These are phyloP conservation scores for Rosa persica DNA, from an alignment of 306 rosid species.

Conservation along the genomic window DNA sequence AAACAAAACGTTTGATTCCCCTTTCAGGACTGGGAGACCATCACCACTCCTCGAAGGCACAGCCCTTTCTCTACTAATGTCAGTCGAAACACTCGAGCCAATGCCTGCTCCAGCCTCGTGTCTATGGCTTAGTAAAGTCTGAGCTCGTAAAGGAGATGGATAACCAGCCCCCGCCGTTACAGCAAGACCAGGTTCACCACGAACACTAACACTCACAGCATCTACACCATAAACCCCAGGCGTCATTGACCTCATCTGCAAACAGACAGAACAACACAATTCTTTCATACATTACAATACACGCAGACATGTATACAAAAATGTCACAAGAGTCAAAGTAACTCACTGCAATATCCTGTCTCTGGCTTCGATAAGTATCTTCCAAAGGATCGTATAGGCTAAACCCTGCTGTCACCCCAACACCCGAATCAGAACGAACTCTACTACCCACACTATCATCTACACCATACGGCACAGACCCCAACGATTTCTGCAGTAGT, in stretches of 20 bases:
- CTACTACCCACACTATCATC: not conserved
- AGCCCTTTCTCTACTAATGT: slow-evolving; percentile 38
- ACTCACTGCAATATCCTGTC: not conserved
- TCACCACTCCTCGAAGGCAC: slow-evolving; percentile 36
- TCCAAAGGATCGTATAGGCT: not conserved
- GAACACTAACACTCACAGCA: slow-evolving; percentile 37
- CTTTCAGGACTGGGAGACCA: slow-evolving; percentile 27
- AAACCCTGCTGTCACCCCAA: not conserved
- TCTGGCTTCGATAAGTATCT: not conserved
- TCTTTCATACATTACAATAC: not conserved
- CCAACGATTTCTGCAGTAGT: slow-evolving; percentile 34
- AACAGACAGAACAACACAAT: slow-evolving; percentile 9
- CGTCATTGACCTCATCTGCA: slow-evolving; percentile 45
- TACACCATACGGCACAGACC: slow-evolving; percentile 27
- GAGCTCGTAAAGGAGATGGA: slow-evolving; percentile 39
- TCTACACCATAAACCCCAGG: slow-evolving; percentile 41
- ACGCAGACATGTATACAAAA: not conserved
- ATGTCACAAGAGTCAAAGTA: not conserved
- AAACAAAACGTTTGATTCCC: slow-evolving; percentile 66
- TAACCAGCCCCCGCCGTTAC: slow-evolving; percentile 31
- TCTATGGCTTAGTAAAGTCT: slow-evolving; percentile 26
- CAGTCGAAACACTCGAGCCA: slow-evolving; percentile 36
- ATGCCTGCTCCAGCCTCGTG: slow-evolving; percentile 34
- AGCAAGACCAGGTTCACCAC: slow-evolving; percentile 36
- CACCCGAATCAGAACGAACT: not conserved